Evolutionary conservation across 306 rosid genomes (phyloP).

Genomic region (Biancaea sappan): DNA sequence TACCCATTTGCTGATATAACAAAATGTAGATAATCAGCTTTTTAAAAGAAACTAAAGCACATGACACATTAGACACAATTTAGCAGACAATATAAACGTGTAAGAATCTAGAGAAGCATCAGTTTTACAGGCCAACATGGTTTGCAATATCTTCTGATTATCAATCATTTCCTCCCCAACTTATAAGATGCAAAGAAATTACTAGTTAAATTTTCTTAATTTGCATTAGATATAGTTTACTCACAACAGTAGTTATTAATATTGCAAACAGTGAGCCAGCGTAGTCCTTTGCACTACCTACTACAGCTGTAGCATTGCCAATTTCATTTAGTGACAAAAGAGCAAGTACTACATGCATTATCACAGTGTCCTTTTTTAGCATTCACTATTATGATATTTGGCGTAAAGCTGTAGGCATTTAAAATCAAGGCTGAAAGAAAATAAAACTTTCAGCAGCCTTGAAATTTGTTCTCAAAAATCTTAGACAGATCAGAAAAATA

Average conservation of each 20-base stretch:
- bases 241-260: constrained; percentile 12
- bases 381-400: neutral
- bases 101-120: constrained; percentile 17
- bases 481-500: neutral
- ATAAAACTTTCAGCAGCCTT: neutral
- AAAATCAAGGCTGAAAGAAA: neutral
- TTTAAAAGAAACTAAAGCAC: constrained; percentile 26
- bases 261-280: neutral
- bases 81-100: constrained; percentile 8
- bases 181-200: constrained; percentile 11
- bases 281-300: neutral
- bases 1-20: constrained; percentile 83
- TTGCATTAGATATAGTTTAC: constrained; percentile 8
- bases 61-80: constrained; percentile 11
- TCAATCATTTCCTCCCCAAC: constrained; percentile 15
- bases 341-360: neutral
- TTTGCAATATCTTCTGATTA: neutral
- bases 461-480: neutral
- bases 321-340: too few species aligned
- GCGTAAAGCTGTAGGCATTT: too few species aligned
- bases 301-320: neutral
- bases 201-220: constrained; percentile 8
- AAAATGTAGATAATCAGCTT: constrained; percentile 28
- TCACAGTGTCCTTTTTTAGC: neutral
- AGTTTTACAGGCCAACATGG: neutral